Conservation (phyloP, 768 basidiomycete genomes). For the Lactifluus subvellereus region DNA sequence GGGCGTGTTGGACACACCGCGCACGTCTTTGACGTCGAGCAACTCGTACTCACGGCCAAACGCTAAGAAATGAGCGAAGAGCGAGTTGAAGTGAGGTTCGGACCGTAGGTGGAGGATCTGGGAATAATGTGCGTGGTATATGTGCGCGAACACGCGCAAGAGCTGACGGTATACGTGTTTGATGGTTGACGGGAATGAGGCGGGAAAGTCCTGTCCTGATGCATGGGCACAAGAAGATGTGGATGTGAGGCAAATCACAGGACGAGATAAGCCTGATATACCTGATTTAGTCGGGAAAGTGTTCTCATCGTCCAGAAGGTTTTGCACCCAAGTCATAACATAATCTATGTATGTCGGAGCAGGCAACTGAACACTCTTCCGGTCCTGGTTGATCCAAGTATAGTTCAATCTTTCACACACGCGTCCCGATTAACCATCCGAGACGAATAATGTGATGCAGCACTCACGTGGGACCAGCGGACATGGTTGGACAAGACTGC, state of each 20-base stretch:
- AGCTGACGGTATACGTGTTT: conserved; percentile 97
- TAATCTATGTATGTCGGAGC: conserved; percentile 98
- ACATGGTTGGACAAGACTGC: conserved; percentile 87
- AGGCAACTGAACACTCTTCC: conserved; percentile 79
- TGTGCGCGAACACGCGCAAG: conserved; percentile 93
- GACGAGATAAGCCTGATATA: conserved; percentile 32
- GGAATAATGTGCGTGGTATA: conserved; percentile 91
- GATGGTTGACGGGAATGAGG: conserved; percentile 80
- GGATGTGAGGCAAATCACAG: background rate
- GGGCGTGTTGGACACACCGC: conserved; percentile 51
- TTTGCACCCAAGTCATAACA: conserved; percentile 96
- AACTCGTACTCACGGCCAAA: conserved; percentile 94
- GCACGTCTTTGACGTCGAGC: conserved; percentile 83
- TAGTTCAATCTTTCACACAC: conserved; percentile 67
- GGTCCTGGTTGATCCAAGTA: conserved; percentile 89
- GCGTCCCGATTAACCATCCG: background rate
- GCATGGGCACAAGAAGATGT: background rate
- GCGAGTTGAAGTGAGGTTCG: conserved; percentile 93
- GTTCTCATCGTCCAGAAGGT: conserved; percentile 87
- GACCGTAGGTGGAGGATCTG: conserved; percentile 89
- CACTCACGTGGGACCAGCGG: conserved; percentile 76
- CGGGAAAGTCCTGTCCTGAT: conserved; percentile 80
- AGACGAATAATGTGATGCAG: background rate
- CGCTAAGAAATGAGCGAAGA: conserved; percentile 96
- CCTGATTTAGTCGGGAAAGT: conserved; percentile 96